These are phyloP conservation scores for Pleurotus djamor DNA, from an alignment of 768 basidiomycete genomes.

Conservation along the genomic window DNA sequence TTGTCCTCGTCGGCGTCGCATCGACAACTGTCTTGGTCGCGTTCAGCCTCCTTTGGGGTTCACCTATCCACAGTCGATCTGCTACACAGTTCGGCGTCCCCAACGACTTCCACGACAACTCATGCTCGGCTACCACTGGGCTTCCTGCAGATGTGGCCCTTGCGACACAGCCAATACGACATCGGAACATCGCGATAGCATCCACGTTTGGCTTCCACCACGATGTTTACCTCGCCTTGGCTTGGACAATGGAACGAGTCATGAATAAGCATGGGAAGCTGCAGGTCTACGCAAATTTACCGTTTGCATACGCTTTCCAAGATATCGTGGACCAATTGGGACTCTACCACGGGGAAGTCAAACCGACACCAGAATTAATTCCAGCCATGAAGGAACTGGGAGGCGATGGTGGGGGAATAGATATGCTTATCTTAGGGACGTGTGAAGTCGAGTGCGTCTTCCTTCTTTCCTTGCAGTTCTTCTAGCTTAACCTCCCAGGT, in stretches of 20 bases:
- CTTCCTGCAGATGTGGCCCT: background rate
- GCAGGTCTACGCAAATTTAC: constrained; percentile 26
- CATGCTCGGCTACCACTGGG: background rate
- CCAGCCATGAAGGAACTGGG: constrained; percentile 17
- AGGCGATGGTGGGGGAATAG: constrained; percentile 22
- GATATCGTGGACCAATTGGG: constrained; percentile 25
- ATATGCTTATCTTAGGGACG: constrained; percentile 39
- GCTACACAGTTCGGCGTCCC: background rate
- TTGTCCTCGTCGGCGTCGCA: background rate
- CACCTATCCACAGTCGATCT: background rate
- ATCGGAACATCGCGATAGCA: constrained; percentile 25
- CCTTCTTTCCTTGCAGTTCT: background rate
- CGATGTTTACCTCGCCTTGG: constrained; percentile 35
- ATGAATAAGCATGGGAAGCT: constrained; percentile 18
- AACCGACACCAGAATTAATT: constrained; percentile 21
- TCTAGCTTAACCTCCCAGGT: background rate
- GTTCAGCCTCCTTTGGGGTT: background rate
- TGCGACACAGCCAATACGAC: background rate
- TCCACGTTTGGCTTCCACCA: constrained; percentile 30
- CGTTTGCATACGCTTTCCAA: constrained; percentile 29
- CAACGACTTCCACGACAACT: background rate
- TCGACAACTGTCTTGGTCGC: background rate
- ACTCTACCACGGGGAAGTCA: constrained; percentile 26
- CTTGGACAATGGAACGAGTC: constrained; percentile 27
- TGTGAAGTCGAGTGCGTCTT: constrained; percentile 39